These are phyloP conservation scores for Phyllosticta ampelicida DNA, from an alignment of 2,329 filamentous ascomycete species.

Conservation along the genomic window DNA sequence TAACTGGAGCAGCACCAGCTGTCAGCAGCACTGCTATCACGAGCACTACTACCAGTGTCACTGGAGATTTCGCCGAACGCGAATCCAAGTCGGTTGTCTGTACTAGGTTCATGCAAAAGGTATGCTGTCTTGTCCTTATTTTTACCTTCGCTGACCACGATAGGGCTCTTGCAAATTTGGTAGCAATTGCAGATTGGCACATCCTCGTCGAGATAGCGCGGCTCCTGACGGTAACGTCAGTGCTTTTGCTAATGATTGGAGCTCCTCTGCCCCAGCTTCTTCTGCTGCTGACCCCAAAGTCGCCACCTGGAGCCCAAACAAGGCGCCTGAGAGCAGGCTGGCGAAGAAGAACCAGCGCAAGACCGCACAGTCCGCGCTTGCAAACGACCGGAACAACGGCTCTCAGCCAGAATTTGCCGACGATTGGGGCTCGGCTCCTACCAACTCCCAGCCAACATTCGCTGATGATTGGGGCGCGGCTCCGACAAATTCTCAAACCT, in stretches of 20 bases:
- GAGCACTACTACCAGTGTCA: background rate
- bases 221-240: background rate
- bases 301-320: background rate
- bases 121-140: background rate
- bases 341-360: background rate
- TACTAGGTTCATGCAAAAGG: background rate
- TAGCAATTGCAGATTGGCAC: background rate
- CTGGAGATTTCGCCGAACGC: background rate
- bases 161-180: slow-evolving; percentile 5
- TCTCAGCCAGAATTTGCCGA: background rate
- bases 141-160: background rate
- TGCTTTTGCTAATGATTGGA: slow-evolving; percentile 3
- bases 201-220: background rate
- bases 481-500: background rate
- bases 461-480: background rate
- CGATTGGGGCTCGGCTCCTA: slow-evolving; percentile 1
- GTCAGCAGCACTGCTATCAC: background rate
- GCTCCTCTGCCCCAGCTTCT: background rate
- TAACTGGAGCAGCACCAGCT: background rate
- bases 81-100: background rate
- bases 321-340: background rate
- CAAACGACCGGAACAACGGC: slow-evolving; percentile 2
- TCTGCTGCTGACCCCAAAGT: background rate
- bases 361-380: background rate
- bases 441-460: background rate